Percentiles rank a stretch among this genome's conserved stretches.
phyloP scores from a whole-genome alignment of 1,284 basidiomycete species.

The Cystobasidium slooffiae region DNA sequence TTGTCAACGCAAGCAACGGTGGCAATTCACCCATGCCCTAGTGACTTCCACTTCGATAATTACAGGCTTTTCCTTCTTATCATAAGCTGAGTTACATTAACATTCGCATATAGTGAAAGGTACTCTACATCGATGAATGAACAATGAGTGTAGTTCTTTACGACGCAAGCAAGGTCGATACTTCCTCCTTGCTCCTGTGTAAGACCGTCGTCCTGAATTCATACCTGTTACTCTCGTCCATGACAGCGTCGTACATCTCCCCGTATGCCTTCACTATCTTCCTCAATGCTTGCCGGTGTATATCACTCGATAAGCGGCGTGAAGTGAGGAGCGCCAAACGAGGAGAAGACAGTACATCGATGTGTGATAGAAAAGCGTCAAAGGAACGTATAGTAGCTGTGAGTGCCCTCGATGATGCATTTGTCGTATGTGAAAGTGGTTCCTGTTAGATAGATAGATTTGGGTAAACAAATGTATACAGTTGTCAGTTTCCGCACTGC shows the following conservation, averaged over 20 bases:
- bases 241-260: constrained; percentile 65
- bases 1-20: no score
- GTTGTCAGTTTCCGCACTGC: not conserved
- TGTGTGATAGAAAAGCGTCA: constrained; percentile 58
- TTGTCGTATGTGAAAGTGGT: constrained; percentile 68
- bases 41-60: no score
- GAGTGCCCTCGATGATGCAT: constrained; percentile 65
- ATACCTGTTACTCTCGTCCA: constrained; percentile 75
- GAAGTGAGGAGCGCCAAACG: constrained; percentile 74
- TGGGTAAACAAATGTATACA: not conserved
- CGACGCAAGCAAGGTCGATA: constrained; percentile 57
- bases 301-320: constrained; percentile 67
- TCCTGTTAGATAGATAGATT: constrained; percentile 45
- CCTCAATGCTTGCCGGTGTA: constrained; percentile 74
- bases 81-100: not conserved
- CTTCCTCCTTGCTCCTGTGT: constrained; percentile 65
- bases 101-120: not conserved
- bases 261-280: constrained; percentile 72
- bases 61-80: no score
- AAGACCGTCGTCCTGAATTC: constrained; percentile 85
- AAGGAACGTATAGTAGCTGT: constrained; percentile 62
- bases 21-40: no score
- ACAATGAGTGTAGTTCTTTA: not conserved
- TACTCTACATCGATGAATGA: not conserved
- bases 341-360: constrained; percentile 61